Conservation (phyloP, 371 early-diverging fungal genomes). For the Syncephalastrum racemosum region DNA sequence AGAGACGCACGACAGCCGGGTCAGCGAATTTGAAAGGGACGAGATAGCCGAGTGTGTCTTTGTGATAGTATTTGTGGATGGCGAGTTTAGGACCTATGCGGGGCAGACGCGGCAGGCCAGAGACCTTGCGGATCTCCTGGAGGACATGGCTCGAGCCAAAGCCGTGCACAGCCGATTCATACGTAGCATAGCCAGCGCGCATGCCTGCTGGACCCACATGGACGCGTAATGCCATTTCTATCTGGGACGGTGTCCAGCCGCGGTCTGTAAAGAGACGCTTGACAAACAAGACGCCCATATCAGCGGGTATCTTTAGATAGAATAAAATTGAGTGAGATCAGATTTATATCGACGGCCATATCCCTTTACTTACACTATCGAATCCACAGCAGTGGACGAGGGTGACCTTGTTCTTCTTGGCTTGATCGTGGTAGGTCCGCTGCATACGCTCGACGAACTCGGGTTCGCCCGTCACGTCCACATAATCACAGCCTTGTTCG, state of each 20-base stretch:
- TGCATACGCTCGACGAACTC: slow-evolving; percentile 78
- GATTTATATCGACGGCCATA: neutral
- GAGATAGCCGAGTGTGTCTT: slow-evolving; percentile 51
- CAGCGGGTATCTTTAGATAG: slow-evolving; percentile 50
- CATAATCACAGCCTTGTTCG: slow-evolving; percentile 75
- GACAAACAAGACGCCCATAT: slow-evolving; percentile 60
- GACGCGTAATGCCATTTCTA: slow-evolving; percentile 65
- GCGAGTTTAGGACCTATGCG: slow-evolving; percentile 39
- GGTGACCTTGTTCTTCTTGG: slow-evolving; percentile 58
- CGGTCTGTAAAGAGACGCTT: slow-evolving; percentile 45
- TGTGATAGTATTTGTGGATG: slow-evolving; percentile 45
- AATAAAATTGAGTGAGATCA: neutral
- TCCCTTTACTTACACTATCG: slow-evolving; percentile 67
- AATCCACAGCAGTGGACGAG: slow-evolving; percentile 90
- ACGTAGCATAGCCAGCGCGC: slow-evolving; percentile 59
- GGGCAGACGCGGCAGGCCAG: slow-evolving; percentile 46
- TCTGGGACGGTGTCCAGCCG: slow-evolving; percentile 50
- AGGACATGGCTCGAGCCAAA: slow-evolving; percentile 52
- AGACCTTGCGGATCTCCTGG: slow-evolving; percentile 55
- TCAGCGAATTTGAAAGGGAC: slow-evolving; percentile 64
- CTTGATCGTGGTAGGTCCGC: slow-evolving; percentile 71
- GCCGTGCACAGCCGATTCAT: slow-evolving; percentile 63
- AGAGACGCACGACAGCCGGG: slow-evolving; percentile 57
- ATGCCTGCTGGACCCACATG: slow-evolving; percentile 54
- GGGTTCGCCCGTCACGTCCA: slow-evolving; percentile 83